Conservation (phyloP, 2,329 filamentous ascomycete species). For the Exophiala bonariae region DNA sequence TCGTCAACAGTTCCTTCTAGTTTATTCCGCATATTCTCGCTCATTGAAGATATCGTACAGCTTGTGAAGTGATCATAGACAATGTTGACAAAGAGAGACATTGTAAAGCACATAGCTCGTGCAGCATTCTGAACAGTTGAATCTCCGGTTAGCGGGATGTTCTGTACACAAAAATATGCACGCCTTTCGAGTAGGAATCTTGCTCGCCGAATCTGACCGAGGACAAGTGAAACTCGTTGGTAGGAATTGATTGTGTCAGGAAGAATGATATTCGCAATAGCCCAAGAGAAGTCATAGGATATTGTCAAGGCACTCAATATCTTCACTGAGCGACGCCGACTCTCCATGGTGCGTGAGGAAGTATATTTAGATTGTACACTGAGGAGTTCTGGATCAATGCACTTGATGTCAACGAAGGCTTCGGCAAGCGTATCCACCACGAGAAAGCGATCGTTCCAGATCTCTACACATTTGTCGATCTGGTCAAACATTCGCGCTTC, state of each 20-base stretch:
- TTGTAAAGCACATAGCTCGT: slow-evolving; percentile 59
- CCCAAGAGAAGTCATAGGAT: slow-evolving; percentile 67
- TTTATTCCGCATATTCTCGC: slow-evolving; percentile 54
- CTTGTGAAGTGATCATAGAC: slow-evolving; percentile 75
- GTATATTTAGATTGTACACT: slow-evolving; percentile 54
- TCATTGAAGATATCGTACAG: slow-evolving; percentile 66
- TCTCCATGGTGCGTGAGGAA: slow-evolving; percentile 44
- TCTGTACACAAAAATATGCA: slow-evolving; percentile 37
- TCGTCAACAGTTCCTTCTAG: slow-evolving; percentile 73
- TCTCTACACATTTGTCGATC: slow-evolving; percentile 60
- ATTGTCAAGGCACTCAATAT: slow-evolving; percentile 65
- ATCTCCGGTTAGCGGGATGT: slow-evolving; percentile 32
- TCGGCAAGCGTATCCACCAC: slow-evolving; percentile 76
- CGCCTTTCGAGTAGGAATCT: slow-evolving; percentile 63
- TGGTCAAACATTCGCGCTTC: slow-evolving; percentile 71
- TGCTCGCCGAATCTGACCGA: slow-evolving; percentile 75
- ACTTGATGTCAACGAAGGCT: slow-evolving; percentile 58
- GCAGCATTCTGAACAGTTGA: slow-evolving; percentile 14
- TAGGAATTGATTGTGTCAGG: slow-evolving; percentile 65
- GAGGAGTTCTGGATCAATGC: slow-evolving; percentile 63
- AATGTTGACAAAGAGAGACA: slow-evolving; percentile 76
- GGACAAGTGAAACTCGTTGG: slow-evolving; percentile 70
- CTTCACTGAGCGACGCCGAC: slow-evolving; percentile 59
- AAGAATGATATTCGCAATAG: slow-evolving; percentile 70
- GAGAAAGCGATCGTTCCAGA: slow-evolving; percentile 80